Percentiles rank a stretch among this genome's conserved stretches.
Evolutionary conservation across 225 moss, liverwort and hornwort genomes (phyloP).

Genomic region (Sphagnum tenellum): DNA sequence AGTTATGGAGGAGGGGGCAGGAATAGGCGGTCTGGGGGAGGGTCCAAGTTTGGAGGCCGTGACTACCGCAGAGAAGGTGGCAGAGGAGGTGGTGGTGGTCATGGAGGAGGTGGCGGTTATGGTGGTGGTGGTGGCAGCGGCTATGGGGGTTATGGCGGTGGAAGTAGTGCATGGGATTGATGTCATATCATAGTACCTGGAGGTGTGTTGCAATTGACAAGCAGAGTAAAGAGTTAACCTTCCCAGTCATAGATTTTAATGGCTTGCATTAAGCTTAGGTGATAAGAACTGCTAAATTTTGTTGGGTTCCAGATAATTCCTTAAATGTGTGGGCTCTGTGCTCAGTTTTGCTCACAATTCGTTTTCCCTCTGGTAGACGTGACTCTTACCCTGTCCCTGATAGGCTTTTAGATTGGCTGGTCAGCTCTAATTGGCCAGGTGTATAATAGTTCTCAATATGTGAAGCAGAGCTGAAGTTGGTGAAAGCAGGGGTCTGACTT

Average conservation of each 20-base stretch:
- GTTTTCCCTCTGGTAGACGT: slow-evolving; percentile 47
- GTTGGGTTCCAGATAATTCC: slow-evolving; percentile 46
- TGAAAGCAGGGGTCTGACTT: slow-evolving; percentile 27
- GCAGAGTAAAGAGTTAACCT: too few species aligned
- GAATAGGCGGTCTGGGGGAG: slow-evolving; percentile 69
- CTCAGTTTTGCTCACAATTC: slow-evolving; percentile 80
- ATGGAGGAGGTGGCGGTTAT: slow-evolving; percentile 35
- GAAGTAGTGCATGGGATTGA: slow-evolving; percentile 91
- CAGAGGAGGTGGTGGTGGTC: slow-evolving; percentile 49
- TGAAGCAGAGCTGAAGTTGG: slow-evolving; percentile 40
- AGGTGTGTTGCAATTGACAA: too few species aligned
- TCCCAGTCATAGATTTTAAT: not conserved
- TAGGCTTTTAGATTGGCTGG: slow-evolving; percentile 58
- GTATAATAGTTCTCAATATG: slow-evolving; percentile 69
- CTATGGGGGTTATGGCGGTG: slow-evolving; percentile 21
- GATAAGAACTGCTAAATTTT: slow-evolving; percentile 40
- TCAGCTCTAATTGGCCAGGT: slow-evolving; percentile 94
- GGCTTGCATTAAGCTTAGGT: slow-evolving; percentile 12
- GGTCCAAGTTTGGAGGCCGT: slow-evolving; percentile 80
- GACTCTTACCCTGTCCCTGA: slow-evolving; percentile 13
- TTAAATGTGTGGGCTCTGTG: slow-evolving; percentile 32
- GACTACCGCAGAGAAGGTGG: slow-evolving; percentile 80
- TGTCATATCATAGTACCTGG: not conserved
- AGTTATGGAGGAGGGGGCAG: slow-evolving; percentile 54
- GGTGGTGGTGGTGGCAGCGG: slow-evolving; percentile 20